These are phyloP conservation scores for Ogataea trehalophila DNA, from an alignment of 805 yeast species.

Conservation along the genomic window DNA sequence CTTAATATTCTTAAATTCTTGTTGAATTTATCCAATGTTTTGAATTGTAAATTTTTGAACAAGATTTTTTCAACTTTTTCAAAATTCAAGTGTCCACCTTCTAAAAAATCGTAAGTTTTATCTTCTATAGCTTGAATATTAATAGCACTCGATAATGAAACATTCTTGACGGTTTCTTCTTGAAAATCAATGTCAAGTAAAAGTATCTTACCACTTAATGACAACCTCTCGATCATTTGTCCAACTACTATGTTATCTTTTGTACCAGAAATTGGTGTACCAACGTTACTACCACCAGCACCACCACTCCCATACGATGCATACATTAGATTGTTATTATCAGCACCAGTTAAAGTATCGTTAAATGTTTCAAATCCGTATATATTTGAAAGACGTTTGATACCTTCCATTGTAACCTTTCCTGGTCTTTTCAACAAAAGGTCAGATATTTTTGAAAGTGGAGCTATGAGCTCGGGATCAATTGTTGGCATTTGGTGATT, in stretches of 20 bases:
- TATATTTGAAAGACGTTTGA: conserved; percentile 30
- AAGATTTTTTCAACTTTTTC: conserved; percentile 25
- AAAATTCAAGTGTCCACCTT: conserved; percentile 16
- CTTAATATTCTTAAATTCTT: conserved; percentile 29
- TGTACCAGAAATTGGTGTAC: conserved; percentile 12
- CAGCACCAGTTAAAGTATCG: conserved; percentile 30
- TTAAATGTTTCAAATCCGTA: conserved; percentile 35
- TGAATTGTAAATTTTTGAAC: conserved; percentile 23
- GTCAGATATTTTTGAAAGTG: conserved; percentile 30
- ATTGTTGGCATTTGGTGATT: conserved; percentile 26
- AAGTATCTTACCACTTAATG: conserved; percentile 32
- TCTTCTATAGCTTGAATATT: conserved; percentile 23
- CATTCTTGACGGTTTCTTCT: conserved; percentile 20
- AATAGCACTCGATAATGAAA: conserved; percentile 30
- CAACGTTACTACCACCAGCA: conserved; percentile 14
- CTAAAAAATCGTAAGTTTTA: conserved; percentile 22
- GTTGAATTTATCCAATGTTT: conserved; percentile 30
- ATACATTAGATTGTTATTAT: conserved; percentile 29
- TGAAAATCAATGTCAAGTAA: conserved; percentile 35
- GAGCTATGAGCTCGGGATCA: conserved; percentile 31
- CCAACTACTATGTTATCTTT: neutral
- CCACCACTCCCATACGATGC: conserved; percentile 7
- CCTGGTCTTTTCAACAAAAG: conserved; percentile 33
- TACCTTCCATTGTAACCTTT: conserved; percentile 28
- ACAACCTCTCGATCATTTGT: conserved; percentile 24